Conservation (phyloP, 2,329 filamentous ascomycete species). For the Fusarium austroafricanum region DNA sequence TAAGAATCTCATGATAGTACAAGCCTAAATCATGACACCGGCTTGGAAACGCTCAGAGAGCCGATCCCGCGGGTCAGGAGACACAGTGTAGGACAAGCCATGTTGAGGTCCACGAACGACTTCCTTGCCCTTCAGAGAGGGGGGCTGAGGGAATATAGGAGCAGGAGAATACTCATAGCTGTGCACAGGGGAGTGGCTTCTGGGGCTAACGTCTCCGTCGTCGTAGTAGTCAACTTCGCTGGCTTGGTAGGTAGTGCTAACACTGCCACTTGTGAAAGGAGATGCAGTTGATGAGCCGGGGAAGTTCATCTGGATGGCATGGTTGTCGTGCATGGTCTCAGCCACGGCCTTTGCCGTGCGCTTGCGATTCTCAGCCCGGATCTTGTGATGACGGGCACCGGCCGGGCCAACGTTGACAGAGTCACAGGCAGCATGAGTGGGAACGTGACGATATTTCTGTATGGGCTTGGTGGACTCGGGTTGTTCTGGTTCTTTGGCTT, state of each 20-base stretch:
- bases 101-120: slow-evolving; percentile 50
- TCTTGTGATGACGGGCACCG: slow-evolving; percentile 60
- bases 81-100: slow-evolving; percentile 51
- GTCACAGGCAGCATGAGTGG: slow-evolving; percentile 71
- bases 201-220: slow-evolving; percentile 35
- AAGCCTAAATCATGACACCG: slow-evolving; percentile 32
- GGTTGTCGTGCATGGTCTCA: slow-evolving; percentile 50
- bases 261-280: slow-evolving; percentile 61
- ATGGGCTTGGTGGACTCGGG: slow-evolving; percentile 54
- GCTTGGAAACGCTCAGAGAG: slow-evolving; percentile 30
- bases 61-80: slow-evolving; percentile 53
- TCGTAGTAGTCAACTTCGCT: slow-evolving; percentile 47
- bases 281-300: slow-evolving; percentile 52
- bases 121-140: slow-evolving; percentile 58
- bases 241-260: slow-evolving; percentile 60
- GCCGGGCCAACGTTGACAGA: slow-evolving; percentile 66
- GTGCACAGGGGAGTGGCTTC: slow-evolving; percentile 33
- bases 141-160: slow-evolving; percentile 35
- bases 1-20: slow-evolving; percentile 28
- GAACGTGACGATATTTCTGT: slow-evolving; percentile 68
- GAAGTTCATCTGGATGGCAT: slow-evolving; percentile 53
- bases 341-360: slow-evolving; percentile 60
- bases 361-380: slow-evolving; percentile 63
- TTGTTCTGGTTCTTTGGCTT: slow-evolving; percentile 60
- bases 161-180: slow-evolving; percentile 23